Evolutionary conservation across 2,329 filamentous ascomycete species (phyloP), one percentile per base, ranked within the genome.

Genomic region (Penicillium vulpinum): DNA sequence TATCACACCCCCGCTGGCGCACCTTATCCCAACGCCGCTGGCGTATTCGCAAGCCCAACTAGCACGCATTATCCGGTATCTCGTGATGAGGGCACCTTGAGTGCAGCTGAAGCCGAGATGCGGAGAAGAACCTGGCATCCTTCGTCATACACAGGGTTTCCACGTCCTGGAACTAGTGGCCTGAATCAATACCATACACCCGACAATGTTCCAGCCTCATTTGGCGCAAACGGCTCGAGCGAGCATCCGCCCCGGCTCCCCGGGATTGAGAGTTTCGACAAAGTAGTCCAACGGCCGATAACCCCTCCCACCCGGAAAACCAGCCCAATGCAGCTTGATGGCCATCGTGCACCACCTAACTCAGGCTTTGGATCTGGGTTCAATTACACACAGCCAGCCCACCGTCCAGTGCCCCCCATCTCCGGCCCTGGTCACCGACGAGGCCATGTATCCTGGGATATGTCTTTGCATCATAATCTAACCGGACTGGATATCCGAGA

Each of bases 121-220:
- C 86, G 92, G 62, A 82, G 92, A 60, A 85, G 92, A 51, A 97
- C 92, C 3, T 97, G 92, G 92, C 92, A 97, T 74, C 90, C 91
- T 0, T 90, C 77, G 3, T 77, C 77, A 5, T 74, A 91, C 60
- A 89, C 86, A 16, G 83, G 83, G 61, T 86, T 85, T 59, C 81
- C 82, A 58, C 79, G 86, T 31, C 85, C 87, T 47, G 83, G 84
- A 16, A 89, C 87, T 15, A 92, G 90, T 73, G 85, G 88, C 16
- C 74, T 96, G 51, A 90, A 85, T 66, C 89, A 90, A 61, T 89
- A 91, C 38, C 85, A 90, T 59, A 91, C 86, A 5, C 86, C 89
- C 6, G 84, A 87, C 73, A 70, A 85, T 79, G 61, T 82, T 77
- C 75, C 84, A 76, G 70, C 85, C 71, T 67, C 84, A 68, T 75